phyloP scores from a whole-genome alignment of 2,329 filamentous ascomycete genomes.

The Trichoderma sp. region DNA sequence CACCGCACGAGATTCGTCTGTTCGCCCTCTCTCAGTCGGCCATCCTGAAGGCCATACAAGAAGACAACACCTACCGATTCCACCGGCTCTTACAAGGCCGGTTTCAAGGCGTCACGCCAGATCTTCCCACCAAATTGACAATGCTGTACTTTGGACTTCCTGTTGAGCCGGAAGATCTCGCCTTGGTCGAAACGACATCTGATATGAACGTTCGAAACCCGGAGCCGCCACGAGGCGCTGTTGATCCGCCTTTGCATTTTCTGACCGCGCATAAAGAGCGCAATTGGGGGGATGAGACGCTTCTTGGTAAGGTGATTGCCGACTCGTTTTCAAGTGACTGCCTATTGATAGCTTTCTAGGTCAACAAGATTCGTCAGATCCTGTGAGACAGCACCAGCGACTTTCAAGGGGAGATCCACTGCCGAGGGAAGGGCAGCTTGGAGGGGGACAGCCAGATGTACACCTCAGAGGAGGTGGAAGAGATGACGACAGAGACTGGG shows the following conservation, averaged over 20 bases:
- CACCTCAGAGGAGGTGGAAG: slow-evolving; percentile 21
- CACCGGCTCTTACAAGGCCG: slow-evolving; percentile 36
- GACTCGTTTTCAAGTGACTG: no score
- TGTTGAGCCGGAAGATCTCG: slow-evolving; percentile 42
- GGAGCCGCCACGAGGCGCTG: slow-evolving; percentile 30
- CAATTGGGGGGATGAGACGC: slow-evolving; percentile 37
- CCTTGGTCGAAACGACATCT: slow-evolving; percentile 35
- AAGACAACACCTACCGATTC: slow-evolving; percentile 38
- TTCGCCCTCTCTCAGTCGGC: slow-evolving; percentile 37
- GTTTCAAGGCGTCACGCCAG: slow-evolving; percentile 37
- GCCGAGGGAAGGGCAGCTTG: no score
- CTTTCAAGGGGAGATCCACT: not conserved
- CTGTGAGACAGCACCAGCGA: not conserved
- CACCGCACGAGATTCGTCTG: slow-evolving; percentile 40
- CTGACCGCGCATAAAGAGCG: slow-evolving; percentile 38
- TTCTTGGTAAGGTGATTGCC: slow-evolving; percentile 30
- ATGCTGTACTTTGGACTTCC: slow-evolving; percentile 53
- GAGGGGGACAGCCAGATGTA: not conserved
- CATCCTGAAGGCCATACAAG: slow-evolving; percentile 40
- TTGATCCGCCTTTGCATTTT: slow-evolving; percentile 40
- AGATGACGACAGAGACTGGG: not conserved
- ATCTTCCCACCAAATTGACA: slow-evolving; percentile 47
- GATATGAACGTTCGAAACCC: slow-evolving; percentile 30
- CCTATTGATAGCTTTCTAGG: not conserved
- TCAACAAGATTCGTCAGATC: not conserved